Percentiles rank a stretch among this genome's conserved stretches.
phyloP scores from a whole-genome alignment of 169 alveolate species.

The Eimeria praecox region DNA sequence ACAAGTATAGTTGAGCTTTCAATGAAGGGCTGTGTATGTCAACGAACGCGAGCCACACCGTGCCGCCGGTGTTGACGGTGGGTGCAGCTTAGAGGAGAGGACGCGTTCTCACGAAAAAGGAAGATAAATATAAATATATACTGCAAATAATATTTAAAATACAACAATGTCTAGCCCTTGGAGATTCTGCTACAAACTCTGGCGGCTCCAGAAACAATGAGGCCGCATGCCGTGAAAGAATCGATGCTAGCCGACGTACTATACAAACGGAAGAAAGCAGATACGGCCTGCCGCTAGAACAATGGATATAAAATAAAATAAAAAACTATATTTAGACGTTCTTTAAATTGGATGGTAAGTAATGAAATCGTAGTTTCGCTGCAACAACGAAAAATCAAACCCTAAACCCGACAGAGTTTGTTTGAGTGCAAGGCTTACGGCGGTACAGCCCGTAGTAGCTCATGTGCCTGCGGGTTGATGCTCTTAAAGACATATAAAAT shows the following conservation, averaged over 20 bases:
- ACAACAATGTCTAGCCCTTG: neutral
- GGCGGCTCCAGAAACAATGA: neutral
- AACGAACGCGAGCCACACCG: neutral
- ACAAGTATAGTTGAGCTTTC: neutral
- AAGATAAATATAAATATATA: neutral
- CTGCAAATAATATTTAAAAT: neutral
- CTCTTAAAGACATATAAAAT: no score
- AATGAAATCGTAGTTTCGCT: neutral
- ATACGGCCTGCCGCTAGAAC: neutral
- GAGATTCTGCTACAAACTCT: no score
- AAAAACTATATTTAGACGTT: neutral
- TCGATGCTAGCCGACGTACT: constrained; percentile 5
- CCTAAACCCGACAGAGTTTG: neutral
- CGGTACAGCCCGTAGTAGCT: neutral
- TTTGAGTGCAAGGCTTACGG: neutral
- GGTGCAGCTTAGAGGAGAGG: neutral
- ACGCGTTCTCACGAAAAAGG: neutral
- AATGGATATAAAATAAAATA: no score
- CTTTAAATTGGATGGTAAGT: neutral
- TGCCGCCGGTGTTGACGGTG: neutral
- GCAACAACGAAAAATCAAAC: neutral
- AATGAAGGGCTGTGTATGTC: neutral
- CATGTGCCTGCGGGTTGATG: neutral
- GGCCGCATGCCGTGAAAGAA: neutral
- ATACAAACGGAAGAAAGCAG: neutral